phyloP scores from a whole-genome alignment of 768 basidiomycete species.

The Phanerochaete carnosa region DNA sequence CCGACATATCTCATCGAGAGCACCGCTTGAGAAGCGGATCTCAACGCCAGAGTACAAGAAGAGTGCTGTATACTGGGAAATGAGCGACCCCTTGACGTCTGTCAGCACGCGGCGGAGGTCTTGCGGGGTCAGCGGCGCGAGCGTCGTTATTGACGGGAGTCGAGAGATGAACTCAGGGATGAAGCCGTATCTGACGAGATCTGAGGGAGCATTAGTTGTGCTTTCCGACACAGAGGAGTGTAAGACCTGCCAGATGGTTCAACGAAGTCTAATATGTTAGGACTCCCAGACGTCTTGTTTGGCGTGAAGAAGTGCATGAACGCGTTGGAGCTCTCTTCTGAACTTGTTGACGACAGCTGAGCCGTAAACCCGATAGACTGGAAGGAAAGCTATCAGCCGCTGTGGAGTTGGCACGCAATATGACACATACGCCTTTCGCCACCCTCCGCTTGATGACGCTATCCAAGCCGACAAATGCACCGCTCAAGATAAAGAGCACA shows the following conservation, averaged over 20 bases:
- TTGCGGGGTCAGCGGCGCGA: conserved; percentile 71
- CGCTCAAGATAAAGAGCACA: conserved; percentile 91
- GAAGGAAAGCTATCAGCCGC: neutral
- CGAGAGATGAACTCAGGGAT: conserved; percentile 96
- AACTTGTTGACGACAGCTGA: conserved; percentile 35
- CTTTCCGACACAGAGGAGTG: neutral
- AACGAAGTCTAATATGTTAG: conserved; percentile 60
- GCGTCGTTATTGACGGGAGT: conserved; percentile 85
- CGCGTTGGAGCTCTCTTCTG: conserved; percentile 31
- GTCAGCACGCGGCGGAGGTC: conserved; percentile 90
- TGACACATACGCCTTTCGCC: conserved; percentile 72
- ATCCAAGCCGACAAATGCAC: conserved; percentile 93
- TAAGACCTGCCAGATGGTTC: conserved; percentile 58
- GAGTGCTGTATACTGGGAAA: conserved; percentile 85
- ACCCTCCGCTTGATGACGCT: conserved; percentile 74
- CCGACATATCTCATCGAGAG: conserved; percentile 77
- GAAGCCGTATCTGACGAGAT: conserved; percentile 44
- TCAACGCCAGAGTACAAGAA: conserved; percentile 85
- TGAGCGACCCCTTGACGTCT: conserved; percentile 86
- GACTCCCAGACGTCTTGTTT: conserved; percentile 49
- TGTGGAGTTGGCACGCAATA: neutral
- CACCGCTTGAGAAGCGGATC: conserved; percentile 79
- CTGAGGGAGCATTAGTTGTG: neutral
- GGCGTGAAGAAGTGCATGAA: conserved; percentile 75
- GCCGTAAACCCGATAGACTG: conserved; percentile 90